Evolutionary conservation across 2,329 filamentous ascomycete species (phyloP), one percentile per base, ranked within the genome.

Genomic region (Fusarium aywerte): DNA sequence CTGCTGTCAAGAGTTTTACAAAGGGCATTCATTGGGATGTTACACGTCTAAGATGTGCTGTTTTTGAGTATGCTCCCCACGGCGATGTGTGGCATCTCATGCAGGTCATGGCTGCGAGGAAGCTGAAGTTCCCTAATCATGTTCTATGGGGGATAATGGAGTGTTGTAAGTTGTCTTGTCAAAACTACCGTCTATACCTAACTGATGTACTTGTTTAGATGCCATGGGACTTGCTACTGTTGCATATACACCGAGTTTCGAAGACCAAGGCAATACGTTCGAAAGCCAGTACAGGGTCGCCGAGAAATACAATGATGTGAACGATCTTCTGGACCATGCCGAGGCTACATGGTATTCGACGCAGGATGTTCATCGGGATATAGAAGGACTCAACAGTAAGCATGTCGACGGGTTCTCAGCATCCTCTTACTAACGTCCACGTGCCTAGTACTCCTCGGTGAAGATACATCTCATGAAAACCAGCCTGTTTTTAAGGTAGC

Each of bases 121-220:
- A 39, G 3, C 25, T 7, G 7, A 7, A 45, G 5, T 69, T 74
- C 43, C 44, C 73, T 3, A 53, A 65, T 23, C 69, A 55, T 38
- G 62, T 68, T 10, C 58, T 76, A 8, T 76, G 75, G 75, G 69
- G 73, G 23, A 68, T 76, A 21, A 74, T 74, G 73, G 74, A 75
- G 39, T 76, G 73, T 27, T 42, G 75, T 76, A 52, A 61, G 75
- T 72, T 20, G 18, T 43, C 9, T 29, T 35, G 12, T 29, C 35
- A 10, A 6, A 38, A 6, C 12, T 12, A 15, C 35, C 33, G 5
- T 32, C 16, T 27, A 13, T 21, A 25, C 8, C 18, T 23, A 13
- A 25, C 57, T 69, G 20, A 63, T 35, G 31, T 23, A 29, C 10
- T n/a, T 29, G n/a, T 23, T 29, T 8, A 78, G 76, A 77, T 40